Evolutionary conservation across 192 early-diverging fungal species (phyloP).

Genomic region (Backusella circina): DNA sequence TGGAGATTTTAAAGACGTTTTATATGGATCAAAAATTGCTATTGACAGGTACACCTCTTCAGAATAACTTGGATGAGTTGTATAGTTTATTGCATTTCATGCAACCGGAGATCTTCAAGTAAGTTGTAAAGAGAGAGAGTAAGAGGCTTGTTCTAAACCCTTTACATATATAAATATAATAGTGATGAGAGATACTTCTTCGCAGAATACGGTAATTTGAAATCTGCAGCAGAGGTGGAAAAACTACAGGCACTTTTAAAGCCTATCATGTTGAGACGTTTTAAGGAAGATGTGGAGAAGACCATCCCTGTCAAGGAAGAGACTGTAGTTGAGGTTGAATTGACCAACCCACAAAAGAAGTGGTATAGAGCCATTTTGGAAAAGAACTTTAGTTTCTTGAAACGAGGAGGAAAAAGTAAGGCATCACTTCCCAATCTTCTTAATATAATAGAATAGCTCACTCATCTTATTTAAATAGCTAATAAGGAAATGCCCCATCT

Average conservation of each 20-base stretch:
- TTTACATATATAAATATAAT: slow-evolving; percentile 2
- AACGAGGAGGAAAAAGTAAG: slow-evolving; percentile 63
- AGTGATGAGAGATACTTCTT: slow-evolving; percentile 64
- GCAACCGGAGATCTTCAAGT: slow-evolving; percentile 67
- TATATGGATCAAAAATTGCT: slow-evolving; percentile 74
- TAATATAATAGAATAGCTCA: neutral
- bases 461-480: neutral
- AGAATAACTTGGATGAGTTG: slow-evolving; percentile 79
- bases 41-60: slow-evolving; percentile 81
- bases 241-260: slow-evolving; percentile 71
- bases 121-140: slow-evolving; percentile 13
- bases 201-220: slow-evolving; percentile 63
- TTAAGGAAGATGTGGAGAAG: slow-evolving; percentile 89
- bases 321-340: slow-evolving; percentile 80
- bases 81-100: slow-evolving; percentile 80
- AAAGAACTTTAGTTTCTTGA: slow-evolving; percentile 75
- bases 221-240: slow-evolving; percentile 70
- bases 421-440: slow-evolving; percentile 17
- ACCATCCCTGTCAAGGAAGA: slow-evolving; percentile 87
- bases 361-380: slow-evolving; percentile 84
- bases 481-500: slow-evolving; percentile 64
- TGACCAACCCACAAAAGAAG: slow-evolving; percentile 79
- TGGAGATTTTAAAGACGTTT: slow-evolving; percentile 71
- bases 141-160: neutral
- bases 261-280: slow-evolving; percentile 79